Evolutionary conservation across 164 flowering plant species (phyloP), one percentile per base, ranked within the genome.

Genomic region (Annona cherimola): DNA sequence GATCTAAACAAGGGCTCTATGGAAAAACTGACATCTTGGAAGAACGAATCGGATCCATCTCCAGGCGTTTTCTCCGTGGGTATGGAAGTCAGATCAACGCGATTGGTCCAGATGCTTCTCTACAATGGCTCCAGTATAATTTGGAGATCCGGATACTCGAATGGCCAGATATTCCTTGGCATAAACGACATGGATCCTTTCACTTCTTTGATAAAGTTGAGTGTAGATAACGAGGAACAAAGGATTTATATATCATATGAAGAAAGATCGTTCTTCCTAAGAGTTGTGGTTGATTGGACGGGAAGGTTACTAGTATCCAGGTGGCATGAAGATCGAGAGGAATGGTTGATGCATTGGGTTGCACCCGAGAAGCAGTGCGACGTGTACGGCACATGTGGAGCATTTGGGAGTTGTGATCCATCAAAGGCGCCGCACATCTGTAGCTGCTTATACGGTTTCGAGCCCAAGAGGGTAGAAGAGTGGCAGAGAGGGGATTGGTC

Each of bases 11-110:
- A 77, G 0, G 74, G 76, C 11, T 73, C 61, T 5, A 62, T 18
- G 3, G 72, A 75, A 79, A 42, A 61, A 5, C 68, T 82, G 6
- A 76, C 65, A 42, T 78, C 83, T 11, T 78, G 83, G 85, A 57
- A 45, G 26, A 70, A 18, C 12, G n/a, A 43, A 2, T 20, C 57
- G 0, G 69, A 16, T 14, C 80, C 85, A 16, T 75, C 78, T 0
- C n/a, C 69, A 0, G 85, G 85, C 39, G 57, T 65, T 5, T 78
- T 78, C 59, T 68, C 77, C 1, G 42, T 82, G 2, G 80, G 75
- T 7, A 43, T 41, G 20, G 80, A 80, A 42, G 74, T 70, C 5
- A n/a, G n/a, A n/a, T n/a, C n/a, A n/a, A 69, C 63, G 35, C 69
- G 60, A 5, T 19, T 66, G 8, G 26, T 19, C 8, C 80, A 79